phyloP scores from a whole-genome alignment of 805 yeast species.

The Teunomyces lycoperdinae region DNA sequence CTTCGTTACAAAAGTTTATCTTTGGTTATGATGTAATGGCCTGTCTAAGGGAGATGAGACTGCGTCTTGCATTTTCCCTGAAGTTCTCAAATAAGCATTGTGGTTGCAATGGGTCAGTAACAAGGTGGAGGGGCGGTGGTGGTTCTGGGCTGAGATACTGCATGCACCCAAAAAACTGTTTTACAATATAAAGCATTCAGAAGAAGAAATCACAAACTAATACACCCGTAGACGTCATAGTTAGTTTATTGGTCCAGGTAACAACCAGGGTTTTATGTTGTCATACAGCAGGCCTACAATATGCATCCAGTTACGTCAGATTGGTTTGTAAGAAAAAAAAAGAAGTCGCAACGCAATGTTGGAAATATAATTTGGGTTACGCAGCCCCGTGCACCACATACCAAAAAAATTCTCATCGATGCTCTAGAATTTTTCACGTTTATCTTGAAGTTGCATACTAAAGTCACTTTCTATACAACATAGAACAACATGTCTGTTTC shows the following conservation, averaged over 20 bases:
- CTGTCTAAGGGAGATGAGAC: too few species aligned
- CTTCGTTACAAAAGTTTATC: too few species aligned
- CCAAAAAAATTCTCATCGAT: constrained; percentile 4
- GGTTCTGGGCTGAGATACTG: too few species aligned
- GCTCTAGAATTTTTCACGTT: constrained; percentile 5
- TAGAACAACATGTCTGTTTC: constrained; percentile 53
- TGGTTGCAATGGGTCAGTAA: too few species aligned
- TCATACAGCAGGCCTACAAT: background rate
- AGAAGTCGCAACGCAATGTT: background rate
- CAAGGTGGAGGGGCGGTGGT: too few species aligned
- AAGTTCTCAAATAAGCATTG: too few species aligned
- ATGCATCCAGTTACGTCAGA: background rate
- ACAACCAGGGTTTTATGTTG: background rate
- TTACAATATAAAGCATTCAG: too few species aligned
- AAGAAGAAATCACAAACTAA: too few species aligned
- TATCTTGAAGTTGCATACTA: background rate
- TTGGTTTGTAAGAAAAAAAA: background rate
- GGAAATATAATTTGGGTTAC: background rate
- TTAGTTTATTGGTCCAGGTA: background rate
- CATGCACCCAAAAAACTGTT: too few species aligned
- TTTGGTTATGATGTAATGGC: too few species aligned
- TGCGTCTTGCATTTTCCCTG: too few species aligned
- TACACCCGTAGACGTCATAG: too few species aligned
- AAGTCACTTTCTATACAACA: background rate
- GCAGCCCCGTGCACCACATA: background rate